A percentile compares a stretch with the other conserved stretches of the same genome.
phyloP scores from a whole-genome alignment of 441 rosid genomes.

The Rhodomyrtus psidioides region DNA sequence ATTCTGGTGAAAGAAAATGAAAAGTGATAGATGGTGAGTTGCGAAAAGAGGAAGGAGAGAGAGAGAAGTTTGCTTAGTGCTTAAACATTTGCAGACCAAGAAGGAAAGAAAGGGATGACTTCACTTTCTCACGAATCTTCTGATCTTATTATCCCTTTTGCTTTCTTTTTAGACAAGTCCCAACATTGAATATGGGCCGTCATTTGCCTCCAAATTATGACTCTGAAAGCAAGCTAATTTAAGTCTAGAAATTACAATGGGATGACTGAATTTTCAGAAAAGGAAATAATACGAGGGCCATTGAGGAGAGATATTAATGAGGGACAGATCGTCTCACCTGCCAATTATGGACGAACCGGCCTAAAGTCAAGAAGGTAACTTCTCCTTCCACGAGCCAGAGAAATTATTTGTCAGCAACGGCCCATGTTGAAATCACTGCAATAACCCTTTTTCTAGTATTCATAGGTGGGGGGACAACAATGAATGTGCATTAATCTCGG shows the following conservation, averaged over 20 bases:
- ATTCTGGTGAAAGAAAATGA: background rate
- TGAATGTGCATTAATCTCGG: no score
- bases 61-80: slow-evolving; percentile 32
- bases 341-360: background rate
- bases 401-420: background rate
- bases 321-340: background rate
- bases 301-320: background rate
- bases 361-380: background rate
- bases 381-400: background rate
- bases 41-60: slow-evolving; percentile 2
- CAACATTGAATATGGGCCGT: background rate
- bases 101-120: slow-evolving; percentile 53
- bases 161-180: slow-evolving; percentile 6
- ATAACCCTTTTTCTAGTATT: background rate
- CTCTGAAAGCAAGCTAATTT: background rate
- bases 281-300: background rate
- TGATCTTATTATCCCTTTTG: background rate
- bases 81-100: slow-evolving; percentile 19
- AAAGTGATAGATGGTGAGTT: background rate
- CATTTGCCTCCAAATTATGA: background rate
- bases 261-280: background rate
- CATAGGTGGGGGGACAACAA: background rate
- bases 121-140: slow-evolving; percentile 12
- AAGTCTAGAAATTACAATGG: background rate
- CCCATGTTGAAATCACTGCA: background rate